phyloP scores from a whole-genome alignment of 2,329 filamentous ascomycete genomes.

The Alternaria panax region DNA sequence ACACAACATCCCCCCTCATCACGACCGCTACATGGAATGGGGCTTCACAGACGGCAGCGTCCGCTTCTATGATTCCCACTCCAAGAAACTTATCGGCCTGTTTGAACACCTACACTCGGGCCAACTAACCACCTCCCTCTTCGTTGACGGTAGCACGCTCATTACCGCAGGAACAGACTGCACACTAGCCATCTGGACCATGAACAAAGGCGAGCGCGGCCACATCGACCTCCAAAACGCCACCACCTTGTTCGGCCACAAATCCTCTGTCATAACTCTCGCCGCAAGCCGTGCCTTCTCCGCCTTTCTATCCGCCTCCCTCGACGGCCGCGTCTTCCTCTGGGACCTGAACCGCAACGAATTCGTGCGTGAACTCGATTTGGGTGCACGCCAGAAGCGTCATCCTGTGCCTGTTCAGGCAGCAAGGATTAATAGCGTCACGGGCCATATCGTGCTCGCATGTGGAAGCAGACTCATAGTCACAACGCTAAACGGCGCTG shows the following conservation, averaged over 20 bases:
- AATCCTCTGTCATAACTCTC: slow-evolving; percentile 79
- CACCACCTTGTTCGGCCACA: slow-evolving; percentile 88
- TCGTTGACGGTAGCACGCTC: slow-evolving; percentile 88
- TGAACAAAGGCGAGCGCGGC: slow-evolving; percentile 67
- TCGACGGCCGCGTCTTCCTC: slow-evolving; percentile 81
- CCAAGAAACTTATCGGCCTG: slow-evolving; percentile 80
- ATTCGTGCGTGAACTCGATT: slow-evolving; percentile 78
- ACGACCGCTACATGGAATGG: slow-evolving; percentile 95
- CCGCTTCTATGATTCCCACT: slow-evolving; percentile 87
- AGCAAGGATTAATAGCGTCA: slow-evolving; percentile 86
- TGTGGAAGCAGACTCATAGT: slow-evolving; percentile 76
- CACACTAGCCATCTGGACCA: slow-evolving; percentile 83
- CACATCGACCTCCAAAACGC: slow-evolving; percentile 79
- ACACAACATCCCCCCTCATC: slow-evolving; percentile 83
- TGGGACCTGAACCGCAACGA: slow-evolving; percentile 94
- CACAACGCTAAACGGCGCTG: slow-evolving; percentile 86
- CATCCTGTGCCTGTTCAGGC: slow-evolving; percentile 63
- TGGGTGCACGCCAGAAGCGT: slow-evolving; percentile 34
- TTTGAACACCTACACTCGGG: slow-evolving; percentile 95
- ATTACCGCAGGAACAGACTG: slow-evolving; percentile 94
- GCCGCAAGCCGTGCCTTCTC: slow-evolving; percentile 89
- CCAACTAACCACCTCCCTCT: slow-evolving; percentile 81
- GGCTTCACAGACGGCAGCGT: slow-evolving; percentile 93
- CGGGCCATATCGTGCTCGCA: slow-evolving; percentile 87
- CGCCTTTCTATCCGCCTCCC: slow-evolving; percentile 82